Evolutionary conservation across 441 rosid genomes (phyloP), one percentile per base, ranked within the genome.

Genomic region (Euphorbia celastroides): DNA sequence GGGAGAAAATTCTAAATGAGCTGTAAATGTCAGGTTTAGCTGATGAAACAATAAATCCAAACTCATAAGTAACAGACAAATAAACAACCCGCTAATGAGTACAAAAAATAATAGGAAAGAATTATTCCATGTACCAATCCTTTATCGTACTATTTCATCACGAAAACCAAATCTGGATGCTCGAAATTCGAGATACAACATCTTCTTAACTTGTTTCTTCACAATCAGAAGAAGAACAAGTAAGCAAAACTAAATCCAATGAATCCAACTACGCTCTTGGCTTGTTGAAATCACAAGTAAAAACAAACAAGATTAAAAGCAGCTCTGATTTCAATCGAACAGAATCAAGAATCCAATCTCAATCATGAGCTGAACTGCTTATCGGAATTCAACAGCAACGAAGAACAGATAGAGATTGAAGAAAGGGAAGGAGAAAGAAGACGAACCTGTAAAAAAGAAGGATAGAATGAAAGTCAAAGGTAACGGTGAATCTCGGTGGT

Each of bases 381-480:
- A 34, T 3, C 38, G 38, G 9, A 9, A 1, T 13, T 26, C 68
- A 42, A 57, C 56, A 63, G 38, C 16, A 62, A 30, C 28, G 17
- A 72, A 25, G 75, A 69, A 69, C 75, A 67, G 16, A 69, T 34
- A 34, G 5, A 34, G 4, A 34, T 3, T 34, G 38, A 34, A 34
- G 38, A 34, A 34, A 34, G 5, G 9, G 9, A 34, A 4, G 9
- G 38, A 34, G 38, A 34, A 34, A 34, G 38, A 34, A 9, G 9
- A 34, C 38, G 38, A 34, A 34, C 38, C 67, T 58, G 67, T 38
- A 60, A 57, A 48, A 48, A 68, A 34, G 46, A 2, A 3, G 3
- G 32, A 14, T 19, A 58, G n/a, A 16, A 1, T 66, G 69, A 30
- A 64, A 65, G 70, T 76, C 70, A 77, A 81, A 80, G 38, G 38